phyloP scores from a whole-genome alignment of 1,139 yeast species.

The Ogataea hybrid region DNA sequence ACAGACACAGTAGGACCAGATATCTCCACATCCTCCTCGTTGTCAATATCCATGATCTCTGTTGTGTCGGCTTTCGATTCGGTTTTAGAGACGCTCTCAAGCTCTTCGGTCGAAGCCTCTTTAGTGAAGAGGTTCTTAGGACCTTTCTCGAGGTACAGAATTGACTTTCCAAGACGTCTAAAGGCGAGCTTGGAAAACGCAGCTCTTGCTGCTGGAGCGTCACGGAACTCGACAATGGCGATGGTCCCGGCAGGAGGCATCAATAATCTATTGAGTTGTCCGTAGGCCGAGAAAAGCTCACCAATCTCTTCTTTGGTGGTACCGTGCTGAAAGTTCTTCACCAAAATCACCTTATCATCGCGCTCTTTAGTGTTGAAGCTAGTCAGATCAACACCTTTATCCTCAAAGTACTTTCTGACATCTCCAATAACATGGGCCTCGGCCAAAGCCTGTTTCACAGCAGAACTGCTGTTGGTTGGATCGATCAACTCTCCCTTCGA shows the following conservation, averaged over 20 bases:
- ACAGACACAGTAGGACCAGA: constrained; percentile 81
- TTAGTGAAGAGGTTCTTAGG: constrained; percentile 77
- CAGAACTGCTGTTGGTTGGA: constrained; percentile 83
- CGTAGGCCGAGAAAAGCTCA: constrained; percentile 76
- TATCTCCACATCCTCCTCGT: constrained; percentile 37
- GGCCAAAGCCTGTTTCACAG: constrained; percentile 97
- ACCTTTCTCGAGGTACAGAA: constrained; percentile 89
- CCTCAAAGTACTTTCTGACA: constrained; percentile 82
- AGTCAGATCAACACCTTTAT: constrained; percentile 79
- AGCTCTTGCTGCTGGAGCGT: constrained; percentile 78
- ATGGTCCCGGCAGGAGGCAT: constrained; percentile 98
- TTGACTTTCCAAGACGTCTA: constrained; percentile 81
- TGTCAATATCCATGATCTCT: constrained; percentile 41
- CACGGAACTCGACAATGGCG: constrained; percentile 91
- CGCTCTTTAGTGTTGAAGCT: constrained; percentile 70
- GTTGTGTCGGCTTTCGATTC: constrained; percentile 35
- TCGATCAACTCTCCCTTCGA: constrained; percentile 80
- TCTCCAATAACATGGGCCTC: constrained; percentile 95
- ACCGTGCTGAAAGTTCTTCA: constrained; percentile 88
- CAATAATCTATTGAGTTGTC: constrained; percentile 73
- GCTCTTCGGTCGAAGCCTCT: constrained; percentile 31
- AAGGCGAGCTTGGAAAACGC: constrained; percentile 89
- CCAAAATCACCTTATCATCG: constrained; percentile 78
- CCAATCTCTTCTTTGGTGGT: constrained; percentile 78
- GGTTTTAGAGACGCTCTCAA: constrained; percentile 20